Evolutionary conservation across 257 asterid genomes (phyloP).

Genomic region (Misopates orontium): DNA sequence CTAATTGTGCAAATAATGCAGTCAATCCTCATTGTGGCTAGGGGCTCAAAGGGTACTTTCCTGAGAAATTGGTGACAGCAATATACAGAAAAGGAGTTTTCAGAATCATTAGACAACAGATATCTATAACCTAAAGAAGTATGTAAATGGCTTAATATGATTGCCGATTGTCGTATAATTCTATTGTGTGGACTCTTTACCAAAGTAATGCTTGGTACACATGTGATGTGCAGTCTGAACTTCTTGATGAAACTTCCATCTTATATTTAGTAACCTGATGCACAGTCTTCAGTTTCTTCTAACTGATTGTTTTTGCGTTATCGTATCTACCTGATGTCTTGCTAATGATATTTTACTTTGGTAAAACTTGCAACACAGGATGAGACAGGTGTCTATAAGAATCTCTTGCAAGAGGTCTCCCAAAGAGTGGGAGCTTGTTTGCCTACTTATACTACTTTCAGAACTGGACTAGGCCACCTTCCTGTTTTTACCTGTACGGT

Average conservation of each 20-base stretch:
- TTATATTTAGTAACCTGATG: background rate
- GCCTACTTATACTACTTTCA: constrained; percentile 71
- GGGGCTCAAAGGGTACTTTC: too few relatives aligned
- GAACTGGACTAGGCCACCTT: constrained; percentile 72
- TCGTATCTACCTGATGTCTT: constrained; percentile 14
- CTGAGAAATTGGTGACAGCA: background rate
- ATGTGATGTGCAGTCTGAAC: constrained; percentile 7
- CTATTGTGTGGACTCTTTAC: background rate
- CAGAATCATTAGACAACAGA: constrained; percentile 7
- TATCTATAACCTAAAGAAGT: background rate
- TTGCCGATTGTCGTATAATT: background rate
- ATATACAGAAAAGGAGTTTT: constrained; percentile 1
- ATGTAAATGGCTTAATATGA: constrained; percentile 4
- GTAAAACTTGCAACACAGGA: constrained; percentile 46
- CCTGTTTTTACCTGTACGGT: constrained; percentile 73
- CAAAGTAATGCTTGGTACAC: background rate
- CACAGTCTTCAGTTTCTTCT: background rate
- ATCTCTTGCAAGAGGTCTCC: constrained; percentile 80
- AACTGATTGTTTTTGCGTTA: background rate
- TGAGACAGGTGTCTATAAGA: constrained; percentile 86
- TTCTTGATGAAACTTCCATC: constrained; percentile 17
- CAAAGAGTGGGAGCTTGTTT: constrained; percentile 75
- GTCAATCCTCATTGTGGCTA: background rate
- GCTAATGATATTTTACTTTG: constrained; percentile 26
- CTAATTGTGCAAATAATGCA: constrained; percentile 8